Evolutionary conservation across 1,284 basidiomycete genomes (phyloP).

Genomic region (Malassezia restricta): DNA sequence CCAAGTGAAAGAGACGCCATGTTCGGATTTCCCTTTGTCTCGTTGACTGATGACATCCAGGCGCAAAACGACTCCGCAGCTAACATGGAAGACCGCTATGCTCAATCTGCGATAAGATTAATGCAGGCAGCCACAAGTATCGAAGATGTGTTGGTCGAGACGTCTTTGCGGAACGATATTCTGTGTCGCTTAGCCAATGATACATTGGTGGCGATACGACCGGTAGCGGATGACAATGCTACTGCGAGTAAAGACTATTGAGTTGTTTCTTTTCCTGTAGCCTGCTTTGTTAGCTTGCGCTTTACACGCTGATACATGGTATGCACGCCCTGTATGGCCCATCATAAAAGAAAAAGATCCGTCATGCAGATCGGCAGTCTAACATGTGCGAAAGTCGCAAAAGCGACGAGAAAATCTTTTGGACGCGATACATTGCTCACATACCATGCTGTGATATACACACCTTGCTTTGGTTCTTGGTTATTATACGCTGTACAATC

Average conservation of each 20-base stretch:
- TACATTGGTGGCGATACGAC: slow-evolving; percentile 27
- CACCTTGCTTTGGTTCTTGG: neutral
- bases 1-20: slow-evolving; percentile 25
- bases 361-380: slow-evolving; percentile 15
- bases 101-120: slow-evolving; percentile 24
- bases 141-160: slow-evolving; percentile 29
- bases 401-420: slow-evolving; percentile 12
- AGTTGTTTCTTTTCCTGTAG: no score
- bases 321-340: neutral
- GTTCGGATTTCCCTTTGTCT: slow-evolving; percentile 34
- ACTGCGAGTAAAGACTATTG: neutral
- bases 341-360: slow-evolving; percentile 3
- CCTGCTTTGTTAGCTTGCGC: no score
- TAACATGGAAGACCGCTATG: slow-evolving; percentile 3
- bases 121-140: slow-evolving; percentile 30
- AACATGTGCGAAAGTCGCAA: slow-evolving; percentile 16
- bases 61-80: neutral
- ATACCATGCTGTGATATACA: neutral
- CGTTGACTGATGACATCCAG: neutral
- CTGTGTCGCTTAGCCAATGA: slow-evolving; percentile 36
- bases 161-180: slow-evolving; percentile 36
- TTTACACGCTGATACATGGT: neutral
- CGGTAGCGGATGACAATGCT: slow-evolving; percentile 1
- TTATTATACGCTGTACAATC: slow-evolving; percentile 21
- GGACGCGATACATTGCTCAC: neutral